Evolutionary conservation across 805 yeast species (phyloP).

Genomic region (Pichia cephalocereana): DNA sequence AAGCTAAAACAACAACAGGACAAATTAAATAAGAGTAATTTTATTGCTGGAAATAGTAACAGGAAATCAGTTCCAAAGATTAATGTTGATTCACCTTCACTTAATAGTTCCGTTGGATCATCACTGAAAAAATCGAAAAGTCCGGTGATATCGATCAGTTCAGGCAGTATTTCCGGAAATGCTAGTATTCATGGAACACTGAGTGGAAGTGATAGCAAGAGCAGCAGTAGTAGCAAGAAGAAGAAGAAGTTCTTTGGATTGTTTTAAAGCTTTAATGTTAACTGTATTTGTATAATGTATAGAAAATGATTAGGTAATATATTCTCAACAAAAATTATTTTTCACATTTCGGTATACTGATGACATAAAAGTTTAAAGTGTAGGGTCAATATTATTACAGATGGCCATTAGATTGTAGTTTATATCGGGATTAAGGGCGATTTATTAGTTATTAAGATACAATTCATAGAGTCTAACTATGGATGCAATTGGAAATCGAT

Average conservation of each 20-base stretch:
- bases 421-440: too few species aligned
- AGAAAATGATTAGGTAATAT: neutral
- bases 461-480: neutral
- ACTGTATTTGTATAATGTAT: conserved; percentile 8
- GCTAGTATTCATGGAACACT: neutral
- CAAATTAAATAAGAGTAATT: neutral
- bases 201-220: neutral
- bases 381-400: too few species aligned
- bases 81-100: conserved; percentile 5
- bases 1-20: conserved; percentile 2
- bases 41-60: neutral
- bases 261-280: neutral
- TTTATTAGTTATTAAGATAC: too few species aligned
- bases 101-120: neutral
- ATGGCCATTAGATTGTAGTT: too few species aligned
- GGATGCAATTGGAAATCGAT: conserved; percentile 8
- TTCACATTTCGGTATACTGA: too few species aligned
- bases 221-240: conserved; percentile 1
- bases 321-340: neutral
- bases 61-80: conserved; percentile 9
- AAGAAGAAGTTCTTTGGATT: conserved; percentile 7
- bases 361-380: too few species aligned
- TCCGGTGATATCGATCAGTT: neutral
- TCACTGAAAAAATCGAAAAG: neutral
- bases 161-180: neutral